phyloP scores from a whole-genome alignment of 169 alveolate genomes.

The Perkinsus olseni region DNA sequence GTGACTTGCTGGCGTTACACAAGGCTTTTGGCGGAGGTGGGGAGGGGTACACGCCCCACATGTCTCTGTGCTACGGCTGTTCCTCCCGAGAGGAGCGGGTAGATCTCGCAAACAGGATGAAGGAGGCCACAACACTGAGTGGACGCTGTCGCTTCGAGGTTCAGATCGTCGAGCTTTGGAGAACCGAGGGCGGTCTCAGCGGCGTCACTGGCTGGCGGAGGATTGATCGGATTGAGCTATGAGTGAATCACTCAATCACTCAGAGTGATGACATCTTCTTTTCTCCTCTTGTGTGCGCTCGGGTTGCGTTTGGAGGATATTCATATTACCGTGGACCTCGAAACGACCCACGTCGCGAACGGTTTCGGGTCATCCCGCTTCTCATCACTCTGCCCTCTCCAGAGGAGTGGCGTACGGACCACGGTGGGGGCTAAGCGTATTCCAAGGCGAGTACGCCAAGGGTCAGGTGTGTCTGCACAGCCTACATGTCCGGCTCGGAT shows the following conservation, averaged over 20 bases:
- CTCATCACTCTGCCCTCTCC: too few relatives aligned
- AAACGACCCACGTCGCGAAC: too few relatives aligned
- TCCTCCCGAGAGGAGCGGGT: neutral
- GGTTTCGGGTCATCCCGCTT: too few relatives aligned
- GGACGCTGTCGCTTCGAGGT: neutral
- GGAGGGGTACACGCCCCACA: neutral
- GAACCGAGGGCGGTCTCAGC: neutral
- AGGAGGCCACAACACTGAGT: neutral
- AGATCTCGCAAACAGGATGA: neutral
- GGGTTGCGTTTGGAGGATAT: too few relatives aligned
- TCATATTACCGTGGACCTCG: too few relatives aligned
- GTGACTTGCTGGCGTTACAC: neutral
- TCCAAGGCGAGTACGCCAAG: too few relatives aligned
- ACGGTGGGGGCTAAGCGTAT: too few relatives aligned
- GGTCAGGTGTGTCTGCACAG: too few relatives aligned
- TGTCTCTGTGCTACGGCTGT: neutral
- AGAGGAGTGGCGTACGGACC: too few relatives aligned
- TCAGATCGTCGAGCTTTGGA: neutral
- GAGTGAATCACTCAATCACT: too few relatives aligned
- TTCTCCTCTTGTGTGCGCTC: neutral
- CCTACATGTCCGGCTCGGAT: too few relatives aligned
- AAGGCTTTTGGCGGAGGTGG: neutral
- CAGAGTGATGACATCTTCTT: neutral
- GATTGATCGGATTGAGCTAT: neutral
- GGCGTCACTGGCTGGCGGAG: neutral